Percentiles rank a stretch among this genome's conserved stretches.
These are phyloP conservation scores for Heliamphora pulchella DNA, from an alignment of 179 eudicot genomes.

Conservation along the genomic window DNA sequence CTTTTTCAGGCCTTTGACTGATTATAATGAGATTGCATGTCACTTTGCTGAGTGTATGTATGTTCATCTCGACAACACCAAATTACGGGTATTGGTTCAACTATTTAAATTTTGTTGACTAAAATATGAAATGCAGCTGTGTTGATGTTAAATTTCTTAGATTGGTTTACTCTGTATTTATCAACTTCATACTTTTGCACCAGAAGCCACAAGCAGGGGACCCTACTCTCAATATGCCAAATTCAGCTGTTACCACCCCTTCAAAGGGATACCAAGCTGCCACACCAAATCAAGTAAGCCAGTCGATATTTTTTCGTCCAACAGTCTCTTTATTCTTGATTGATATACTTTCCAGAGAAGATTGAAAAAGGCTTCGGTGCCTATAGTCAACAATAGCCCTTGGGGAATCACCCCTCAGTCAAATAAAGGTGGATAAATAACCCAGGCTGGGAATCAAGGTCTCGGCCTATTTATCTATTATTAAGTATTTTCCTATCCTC, in stretches of 20 bases:
- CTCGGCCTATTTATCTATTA: too few relatives aligned
- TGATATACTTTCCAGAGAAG: not conserved
- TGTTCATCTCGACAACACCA: conserved; percentile 57
- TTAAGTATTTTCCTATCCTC: too few relatives aligned
- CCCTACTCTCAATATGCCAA: conserved; percentile 28
- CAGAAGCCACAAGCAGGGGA: conserved; percentile 26
- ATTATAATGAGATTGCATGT: conserved; percentile 65
- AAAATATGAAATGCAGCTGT: not conserved
- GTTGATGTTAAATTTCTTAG: not conserved
- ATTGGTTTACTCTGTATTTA: not conserved
- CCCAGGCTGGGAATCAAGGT: too few relatives aligned
- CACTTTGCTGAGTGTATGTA: conserved; percentile 77
- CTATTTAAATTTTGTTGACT: not conserved
- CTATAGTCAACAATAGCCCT: too few relatives aligned
- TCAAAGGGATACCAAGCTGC: conserved; percentile 50
- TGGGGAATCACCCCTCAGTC: too few relatives aligned
- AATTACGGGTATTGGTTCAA: conserved; percentile 40
- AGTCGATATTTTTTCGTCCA: not conserved
- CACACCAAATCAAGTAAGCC: conserved; percentile 53
- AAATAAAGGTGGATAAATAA: too few relatives aligned
- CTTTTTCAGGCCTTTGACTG: conserved; percentile 66
- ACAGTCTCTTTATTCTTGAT: conserved; percentile 1
- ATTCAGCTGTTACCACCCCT: conserved; percentile 36
- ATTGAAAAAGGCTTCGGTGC: too few relatives aligned
- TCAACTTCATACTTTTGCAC: not conserved